A percentile compares a stretch with the other conserved stretches of the same genome.
Evolutionary conservation across 1,139 yeast genomes (phyloP).

Genomic region (Taphrina flavorubra): DNA sequence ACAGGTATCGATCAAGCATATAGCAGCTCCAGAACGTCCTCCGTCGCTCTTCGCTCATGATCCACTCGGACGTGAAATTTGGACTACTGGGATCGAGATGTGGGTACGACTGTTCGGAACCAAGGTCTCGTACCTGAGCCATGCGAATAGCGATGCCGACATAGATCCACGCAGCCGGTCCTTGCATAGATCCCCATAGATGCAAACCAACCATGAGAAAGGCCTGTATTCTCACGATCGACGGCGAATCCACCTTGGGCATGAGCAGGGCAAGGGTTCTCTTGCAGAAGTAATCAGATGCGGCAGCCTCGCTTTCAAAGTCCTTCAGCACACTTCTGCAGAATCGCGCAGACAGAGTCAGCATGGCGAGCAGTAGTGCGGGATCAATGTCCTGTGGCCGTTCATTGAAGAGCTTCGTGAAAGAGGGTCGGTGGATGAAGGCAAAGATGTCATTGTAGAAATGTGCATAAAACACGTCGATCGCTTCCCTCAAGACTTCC

Average conservation of each 20-base stretch:
- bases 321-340: constrained; percentile 31
- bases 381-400: constrained; percentile 35
- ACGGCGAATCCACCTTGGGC: constrained; percentile 36
- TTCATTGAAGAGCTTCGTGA: constrained; percentile 24
- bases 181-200: constrained; percentile 37
- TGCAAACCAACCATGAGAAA: constrained; percentile 36
- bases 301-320: constrained; percentile 38
- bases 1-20: constrained; percentile 32
- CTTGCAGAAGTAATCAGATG: constrained; percentile 36
- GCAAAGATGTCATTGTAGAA: constrained; percentile 38
- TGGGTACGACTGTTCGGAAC: constrained; percentile 34
- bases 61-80: constrained; percentile 33
- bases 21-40: constrained; percentile 38
- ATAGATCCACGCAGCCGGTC: constrained; percentile 39
- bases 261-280: constrained; percentile 33
- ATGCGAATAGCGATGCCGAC: constrained; percentile 38
- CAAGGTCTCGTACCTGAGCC: constrained; percentile 40
- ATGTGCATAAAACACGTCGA: constrained; percentile 32
- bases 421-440: constrained; percentile 34
- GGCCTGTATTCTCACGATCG: constrained; percentile 33
- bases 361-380: constrained; percentile 32
- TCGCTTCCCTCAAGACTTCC: constrained; percentile 32
- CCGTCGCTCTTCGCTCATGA: constrained; percentile 33
- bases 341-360: constrained; percentile 35
- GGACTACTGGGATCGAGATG: constrained; percentile 15